These are phyloP conservation scores for Cladophialophora bantiana DNA, from an alignment of 2,329 filamentous ascomycete genomes.

Conservation along the genomic window DNA sequence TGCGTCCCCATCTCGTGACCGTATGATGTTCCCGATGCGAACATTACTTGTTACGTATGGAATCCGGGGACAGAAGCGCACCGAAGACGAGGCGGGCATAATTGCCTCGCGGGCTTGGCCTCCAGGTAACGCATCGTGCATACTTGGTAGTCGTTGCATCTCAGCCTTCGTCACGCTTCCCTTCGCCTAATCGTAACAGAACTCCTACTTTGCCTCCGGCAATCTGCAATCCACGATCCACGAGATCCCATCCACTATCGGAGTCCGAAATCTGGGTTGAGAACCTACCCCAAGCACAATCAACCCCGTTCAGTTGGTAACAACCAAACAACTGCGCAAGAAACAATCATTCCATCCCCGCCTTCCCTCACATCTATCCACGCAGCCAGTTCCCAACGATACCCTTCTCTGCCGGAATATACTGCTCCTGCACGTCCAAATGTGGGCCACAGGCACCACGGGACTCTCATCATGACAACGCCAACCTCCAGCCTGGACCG, in stretches of 20 bases:
- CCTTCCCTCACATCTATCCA: background rate
- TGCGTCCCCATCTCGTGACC: background rate
- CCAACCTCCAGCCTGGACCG: slow-evolving; percentile 68
- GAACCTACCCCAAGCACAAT: background rate
- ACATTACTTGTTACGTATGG: background rate
- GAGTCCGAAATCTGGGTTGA: background rate
- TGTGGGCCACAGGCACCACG: slow-evolving; percentile 19
- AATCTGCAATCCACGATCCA: background rate
- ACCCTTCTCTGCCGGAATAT: background rate
- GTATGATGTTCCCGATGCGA: background rate
- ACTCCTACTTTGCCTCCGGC: background rate
- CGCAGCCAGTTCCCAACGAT: background rate
- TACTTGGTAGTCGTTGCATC: background rate
- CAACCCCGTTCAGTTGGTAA: background rate
- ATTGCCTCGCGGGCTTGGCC: background rate
- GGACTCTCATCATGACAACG: slow-evolving; percentile 42
- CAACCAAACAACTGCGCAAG: background rate
- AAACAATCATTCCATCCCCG: background rate
- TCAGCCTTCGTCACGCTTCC: background rate
- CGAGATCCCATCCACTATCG: background rate
- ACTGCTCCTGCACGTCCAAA: slow-evolving; percentile 19
- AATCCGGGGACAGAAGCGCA: background rate
- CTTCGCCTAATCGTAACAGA: background rate
- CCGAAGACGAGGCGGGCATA: background rate
- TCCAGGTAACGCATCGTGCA: too few relatives aligned